phyloP scores from a whole-genome alignment of 441 rosid species.

The Gossypium schwendimanii region DNA sequence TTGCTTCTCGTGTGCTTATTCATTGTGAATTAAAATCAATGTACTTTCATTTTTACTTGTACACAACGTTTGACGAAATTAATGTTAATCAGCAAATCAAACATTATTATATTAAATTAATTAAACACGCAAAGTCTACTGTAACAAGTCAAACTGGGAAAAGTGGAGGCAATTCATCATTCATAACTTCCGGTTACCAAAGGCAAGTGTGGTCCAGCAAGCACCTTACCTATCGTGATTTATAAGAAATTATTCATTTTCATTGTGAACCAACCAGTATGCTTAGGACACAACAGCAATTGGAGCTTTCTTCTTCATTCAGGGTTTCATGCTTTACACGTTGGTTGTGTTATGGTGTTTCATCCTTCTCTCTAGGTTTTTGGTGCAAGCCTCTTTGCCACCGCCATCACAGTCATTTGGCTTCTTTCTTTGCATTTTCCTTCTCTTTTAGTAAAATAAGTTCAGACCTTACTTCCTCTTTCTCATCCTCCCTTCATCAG shows the following conservation, averaged over 20 bases:
- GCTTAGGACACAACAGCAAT: slow-evolving; percentile 2
- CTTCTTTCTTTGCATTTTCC: too few species aligned
- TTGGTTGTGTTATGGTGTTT: neutral
- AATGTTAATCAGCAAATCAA: neutral
- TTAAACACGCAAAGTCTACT: neutral
- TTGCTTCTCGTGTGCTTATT: neutral
- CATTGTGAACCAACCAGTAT: neutral
- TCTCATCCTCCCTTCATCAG: too few species aligned
- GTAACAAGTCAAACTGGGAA: neutral
- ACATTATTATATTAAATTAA: neutral
- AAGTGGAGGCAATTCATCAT: too few species aligned
- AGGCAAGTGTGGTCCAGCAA: too few species aligned
- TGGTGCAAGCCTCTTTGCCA: too few species aligned
- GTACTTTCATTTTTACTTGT: neutral
- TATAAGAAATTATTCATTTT: neutral
- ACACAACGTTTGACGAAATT: neutral
- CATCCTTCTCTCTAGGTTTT: too few species aligned
- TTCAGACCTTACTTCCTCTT: too few species aligned
- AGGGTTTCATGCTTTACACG: neutral
- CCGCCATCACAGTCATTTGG: too few species aligned
- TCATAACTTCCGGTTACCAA: too few species aligned
- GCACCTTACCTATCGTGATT: neutral
- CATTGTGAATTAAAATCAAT: neutral
- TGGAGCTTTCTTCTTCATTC: neutral
- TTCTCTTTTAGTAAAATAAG: too few species aligned